Evolutionary conservation across 2,329 filamentous ascomycete species (phyloP), one percentile per base, ranked within the genome.

Genomic region (Plectosphaerella sp.): DNA sequence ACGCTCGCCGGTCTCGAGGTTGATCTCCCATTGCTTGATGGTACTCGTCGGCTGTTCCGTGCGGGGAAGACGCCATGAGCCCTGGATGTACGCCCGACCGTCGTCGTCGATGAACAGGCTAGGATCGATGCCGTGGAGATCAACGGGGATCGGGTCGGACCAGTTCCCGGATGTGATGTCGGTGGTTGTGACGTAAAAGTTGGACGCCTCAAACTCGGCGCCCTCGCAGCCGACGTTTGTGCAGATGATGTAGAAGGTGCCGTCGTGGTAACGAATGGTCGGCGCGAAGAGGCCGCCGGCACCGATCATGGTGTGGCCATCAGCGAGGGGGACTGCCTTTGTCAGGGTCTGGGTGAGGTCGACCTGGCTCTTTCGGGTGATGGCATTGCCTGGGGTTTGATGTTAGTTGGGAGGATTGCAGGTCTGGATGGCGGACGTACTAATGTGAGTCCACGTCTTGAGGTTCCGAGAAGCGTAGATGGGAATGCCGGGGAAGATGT

Each of bases 401-500:
- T 12, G 14, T 39, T 16, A 14, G 37, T 39, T 16, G 3, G 15
- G 37, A 39, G 4, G 2, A n/a, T 10, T 1, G 4, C 2, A 20
- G 22, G 9, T 45, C 2, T 39, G 10, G 4, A 9, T 33, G 3
- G 15, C 1, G 9, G 5, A 16, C 50, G 1, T 12, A 55, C 61
- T 58, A 3, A 67, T 62, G 42, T 65, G 63, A 42, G 61, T 62
- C 66, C 65, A 68, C 46, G 59, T 57, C 25, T 61, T 48, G 5
- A 71, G 57, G 47, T 71, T 64, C 24, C 62, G 62, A 4, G 67
- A 71, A 7, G 61, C 61, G 45, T 67, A 66, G 18, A 66, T 67
- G 46, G 78, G 75, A 0, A 73, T 66, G 18, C 81, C 80, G 0
- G 82, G 72, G 58, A 84, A 84, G 6, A 82, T 74, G 59, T 83